Evolutionary conservation across 371 early-diverging fungal genomes (phyloP), one percentile per base, ranked within the genome.

Genomic region (Mortierella sp.): DNA sequence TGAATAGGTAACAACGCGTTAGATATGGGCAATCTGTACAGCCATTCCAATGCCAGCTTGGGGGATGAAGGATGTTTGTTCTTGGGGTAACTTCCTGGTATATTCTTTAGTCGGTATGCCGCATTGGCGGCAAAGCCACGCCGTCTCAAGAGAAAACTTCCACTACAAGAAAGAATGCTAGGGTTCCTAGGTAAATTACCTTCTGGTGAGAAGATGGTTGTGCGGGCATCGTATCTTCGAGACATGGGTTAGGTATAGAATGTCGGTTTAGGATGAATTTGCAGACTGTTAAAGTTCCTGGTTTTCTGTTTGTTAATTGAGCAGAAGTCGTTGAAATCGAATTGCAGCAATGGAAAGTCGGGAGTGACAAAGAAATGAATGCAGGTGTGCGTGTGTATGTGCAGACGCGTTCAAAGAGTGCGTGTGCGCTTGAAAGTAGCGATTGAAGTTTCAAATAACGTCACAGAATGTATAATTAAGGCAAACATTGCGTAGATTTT

Each of bases 181-280:
- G 33, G 58, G 22, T 58, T 21, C 15, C 33, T 38, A 4, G 9
- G 36, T 3, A 15, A 58, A 62, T 61, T 91, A 96, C 98, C 99
- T 90, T 98, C 98, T 65, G 99, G 99, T 69, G 98, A 98, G 87
- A 98, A 98, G 83, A 97, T 98, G 64, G 99, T 98, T 53, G 98
- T 98, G 84, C 97, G 90, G 41, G 97, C 94, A 90, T 98, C 99
- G 92, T 98, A 98, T 86, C 98, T 88, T 86, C 99, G 90, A 36
- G 98, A 94, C 97, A 95, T 94, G 38, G 62, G 36, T 24, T 13
- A 32, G 13, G 58, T 32, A 15, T 59, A 36, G 4, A 16, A 36
- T 36, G 38, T 59, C 40, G 16, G 58, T 58, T 32, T 16, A 58
- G 58, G 33, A 58, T 58, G 28, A 28, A 43, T 53, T 38, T 3